Conservation (phyloP, 163 green algal genomes). For the Chlamydomonas reinhardtii region DNA sequence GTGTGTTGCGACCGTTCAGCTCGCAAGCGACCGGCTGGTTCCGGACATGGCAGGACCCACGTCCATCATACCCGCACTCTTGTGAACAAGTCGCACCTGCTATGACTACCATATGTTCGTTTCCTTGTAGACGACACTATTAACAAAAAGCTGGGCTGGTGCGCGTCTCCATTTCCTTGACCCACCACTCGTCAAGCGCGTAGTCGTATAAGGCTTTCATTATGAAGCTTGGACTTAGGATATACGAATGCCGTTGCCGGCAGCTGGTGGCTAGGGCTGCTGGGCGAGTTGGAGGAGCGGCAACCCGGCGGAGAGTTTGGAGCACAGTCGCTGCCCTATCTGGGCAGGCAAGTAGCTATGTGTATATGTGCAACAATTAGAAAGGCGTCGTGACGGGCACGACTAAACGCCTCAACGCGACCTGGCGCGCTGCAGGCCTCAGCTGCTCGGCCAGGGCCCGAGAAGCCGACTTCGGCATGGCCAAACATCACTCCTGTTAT, state of each 20-base stretch:
- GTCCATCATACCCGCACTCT: too few relatives aligned
- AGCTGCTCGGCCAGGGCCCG: neutral
- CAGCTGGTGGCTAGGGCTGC: neutral
- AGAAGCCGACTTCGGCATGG: slow-evolving; percentile 47
- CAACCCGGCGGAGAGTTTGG: neutral
- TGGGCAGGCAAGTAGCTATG: neutral
- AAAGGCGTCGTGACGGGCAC: neutral
- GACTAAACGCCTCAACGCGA: neutral
- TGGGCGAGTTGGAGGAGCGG: neutral
- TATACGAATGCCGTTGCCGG: neutral
- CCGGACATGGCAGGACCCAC: too few relatives aligned
- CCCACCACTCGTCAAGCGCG: too few relatives aligned
- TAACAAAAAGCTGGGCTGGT: too few relatives aligned
- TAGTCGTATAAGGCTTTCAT: neutral
- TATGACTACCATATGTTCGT: too few relatives aligned
- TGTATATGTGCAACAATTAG: neutral
- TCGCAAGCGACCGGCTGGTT: too few relatives aligned
- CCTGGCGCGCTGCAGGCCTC: slow-evolving; percentile 12
- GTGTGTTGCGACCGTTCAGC: too few relatives aligned
- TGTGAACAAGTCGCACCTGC: too few relatives aligned
- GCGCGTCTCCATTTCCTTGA: too few relatives aligned
- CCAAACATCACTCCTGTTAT: slow-evolving; percentile 41
- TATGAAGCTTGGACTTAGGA: neutral
- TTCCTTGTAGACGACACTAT: too few relatives aligned
- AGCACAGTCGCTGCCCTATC: neutral